phyloP scores from a whole-genome alignment of 306 rosid genomes.

The Casuarina glauca region DNA sequence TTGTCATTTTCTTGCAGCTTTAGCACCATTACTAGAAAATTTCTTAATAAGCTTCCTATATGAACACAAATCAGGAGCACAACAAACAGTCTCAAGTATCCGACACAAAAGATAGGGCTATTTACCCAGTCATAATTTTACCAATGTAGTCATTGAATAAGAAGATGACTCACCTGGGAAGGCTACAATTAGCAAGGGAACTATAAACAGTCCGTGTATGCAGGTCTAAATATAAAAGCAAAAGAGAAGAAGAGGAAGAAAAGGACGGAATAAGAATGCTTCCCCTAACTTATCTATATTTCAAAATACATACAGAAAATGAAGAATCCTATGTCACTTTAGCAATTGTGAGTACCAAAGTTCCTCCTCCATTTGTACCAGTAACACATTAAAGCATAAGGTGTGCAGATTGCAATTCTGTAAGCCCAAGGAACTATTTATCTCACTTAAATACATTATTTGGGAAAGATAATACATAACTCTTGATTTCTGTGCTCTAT shows the following conservation, averaged over 20 bases:
- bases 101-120: not conserved
- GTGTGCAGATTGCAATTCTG: not conserved
- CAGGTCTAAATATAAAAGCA: not conserved
- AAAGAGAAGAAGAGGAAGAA: not conserved
- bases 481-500: constrained; percentile 51
- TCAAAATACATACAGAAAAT: too few species aligned
- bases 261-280: too few species aligned
- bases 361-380: not conserved
- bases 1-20: not conserved
- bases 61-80: not conserved
- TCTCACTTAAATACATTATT: constrained; percentile 18
- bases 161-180: not conserved
- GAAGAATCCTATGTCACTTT: too few species aligned
- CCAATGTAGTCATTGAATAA: constrained; percentile 8
- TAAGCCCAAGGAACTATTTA: constrained; percentile 11
- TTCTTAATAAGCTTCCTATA: not conserved
- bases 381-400: too few species aligned
- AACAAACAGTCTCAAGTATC: not conserved
- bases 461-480: constrained; percentile 39
- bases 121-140: not conserved
- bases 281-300: not conserved
- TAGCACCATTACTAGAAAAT: not conserved
- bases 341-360: not conserved
- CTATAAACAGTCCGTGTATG: constrained; percentile 8
- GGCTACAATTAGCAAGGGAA: not conserved